Evolutionary conservation across 116 monocot species (phyloP).

Genomic region (Iris pallida): DNA sequence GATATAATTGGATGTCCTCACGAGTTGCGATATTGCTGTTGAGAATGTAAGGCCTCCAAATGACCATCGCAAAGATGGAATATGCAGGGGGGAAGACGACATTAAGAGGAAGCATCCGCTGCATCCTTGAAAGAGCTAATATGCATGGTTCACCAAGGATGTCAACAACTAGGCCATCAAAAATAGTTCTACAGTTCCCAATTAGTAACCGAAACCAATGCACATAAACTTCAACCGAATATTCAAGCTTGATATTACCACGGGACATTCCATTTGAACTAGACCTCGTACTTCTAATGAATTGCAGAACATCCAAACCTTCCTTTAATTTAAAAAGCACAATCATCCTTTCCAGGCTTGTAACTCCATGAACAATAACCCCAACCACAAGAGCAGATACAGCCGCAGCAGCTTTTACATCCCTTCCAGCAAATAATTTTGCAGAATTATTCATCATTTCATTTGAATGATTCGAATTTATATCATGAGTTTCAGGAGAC

Average conservation of each 20-base stretch:
- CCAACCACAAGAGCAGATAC: slow-evolving; percentile 92
- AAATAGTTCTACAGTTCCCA: slow-evolving; percentile 75
- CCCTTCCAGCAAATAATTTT: slow-evolving; percentile 46
- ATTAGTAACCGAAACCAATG: slow-evolving; percentile 90
- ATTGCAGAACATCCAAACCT: slow-evolving; percentile 77
- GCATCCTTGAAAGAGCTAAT: slow-evolving; percentile 80
- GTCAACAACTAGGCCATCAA: slow-evolving; percentile 81
- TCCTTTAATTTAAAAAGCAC: slow-evolving; percentile 77
- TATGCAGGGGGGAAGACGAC: slow-evolving; percentile 76
- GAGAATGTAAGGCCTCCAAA: slow-evolving; percentile 87
- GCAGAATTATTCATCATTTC: slow-evolving; percentile 52
- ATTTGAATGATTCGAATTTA: slow-evolving; percentile 50
- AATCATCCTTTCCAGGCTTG: slow-evolving; percentile 82
- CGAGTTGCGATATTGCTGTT: slow-evolving; percentile 53
- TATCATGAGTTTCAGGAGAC: slow-evolving; percentile 74
- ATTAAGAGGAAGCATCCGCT: slow-evolving; percentile 72
- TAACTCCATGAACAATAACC: slow-evolving; percentile 64
- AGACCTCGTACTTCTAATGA: slow-evolving; percentile 63
- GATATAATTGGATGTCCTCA: slow-evolving; percentile 78
- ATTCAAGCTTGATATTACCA: slow-evolving; percentile 49
- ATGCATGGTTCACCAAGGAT: slow-evolving; percentile 76
- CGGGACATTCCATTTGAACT: slow-evolving; percentile 82
- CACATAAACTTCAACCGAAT: slow-evolving; percentile 54
- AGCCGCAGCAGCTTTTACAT: slow-evolving; percentile 68
- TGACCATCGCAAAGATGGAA: slow-evolving; percentile 82